Evolutionary conservation across 495 filamentous ascomycete genomes (phyloP).

Genomic region (Chaetomidium leptoderma): DNA sequence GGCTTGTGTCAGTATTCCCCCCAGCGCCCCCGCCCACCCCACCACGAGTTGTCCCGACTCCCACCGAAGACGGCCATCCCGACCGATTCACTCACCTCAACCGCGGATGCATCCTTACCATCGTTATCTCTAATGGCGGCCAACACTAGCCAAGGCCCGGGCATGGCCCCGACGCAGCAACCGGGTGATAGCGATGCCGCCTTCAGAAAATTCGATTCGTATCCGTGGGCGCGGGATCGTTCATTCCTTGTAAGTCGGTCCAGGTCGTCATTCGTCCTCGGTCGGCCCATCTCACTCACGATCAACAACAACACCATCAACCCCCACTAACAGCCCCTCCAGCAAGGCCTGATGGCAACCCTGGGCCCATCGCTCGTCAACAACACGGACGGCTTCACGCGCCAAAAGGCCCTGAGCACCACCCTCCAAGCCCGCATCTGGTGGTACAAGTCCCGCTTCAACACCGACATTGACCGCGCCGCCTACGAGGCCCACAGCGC

Average conservation of each 20-base stretch:
- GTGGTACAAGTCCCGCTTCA: slow-evolving; percentile 40
- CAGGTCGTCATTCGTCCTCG: background rate
- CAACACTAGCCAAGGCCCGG: background rate
- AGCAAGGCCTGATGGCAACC: slow-evolving; percentile 30
- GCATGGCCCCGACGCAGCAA: background rate
- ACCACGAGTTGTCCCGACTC: background rate
- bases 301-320: too few relatives aligned
- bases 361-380: slow-evolving; percentile 24
- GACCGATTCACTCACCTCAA: background rate
- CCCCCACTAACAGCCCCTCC: slow-evolving; percentile 1
- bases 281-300: background rate
- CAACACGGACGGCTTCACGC: slow-evolving; percentile 19
- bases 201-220: slow-evolving; percentile 18
- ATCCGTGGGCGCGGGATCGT: slow-evolving; percentile 18
- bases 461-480: slow-evolving; percentile 34
- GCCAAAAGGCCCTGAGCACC: slow-evolving; percentile 31
- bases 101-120: background rate
- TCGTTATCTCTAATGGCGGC: slow-evolving; percentile 8
- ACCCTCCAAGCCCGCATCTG: slow-evolving; percentile 42
- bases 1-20: background rate
- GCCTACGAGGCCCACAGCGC: slow-evolving; percentile 36
- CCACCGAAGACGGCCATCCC: background rate
- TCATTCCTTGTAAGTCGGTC: slow-evolving; percentile 33
- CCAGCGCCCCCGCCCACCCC: background rate
- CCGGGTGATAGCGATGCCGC: slow-evolving; percentile 3